phyloP scores from a whole-genome alignment of 805 yeast species.

The Yueomyces sinensis region DNA sequence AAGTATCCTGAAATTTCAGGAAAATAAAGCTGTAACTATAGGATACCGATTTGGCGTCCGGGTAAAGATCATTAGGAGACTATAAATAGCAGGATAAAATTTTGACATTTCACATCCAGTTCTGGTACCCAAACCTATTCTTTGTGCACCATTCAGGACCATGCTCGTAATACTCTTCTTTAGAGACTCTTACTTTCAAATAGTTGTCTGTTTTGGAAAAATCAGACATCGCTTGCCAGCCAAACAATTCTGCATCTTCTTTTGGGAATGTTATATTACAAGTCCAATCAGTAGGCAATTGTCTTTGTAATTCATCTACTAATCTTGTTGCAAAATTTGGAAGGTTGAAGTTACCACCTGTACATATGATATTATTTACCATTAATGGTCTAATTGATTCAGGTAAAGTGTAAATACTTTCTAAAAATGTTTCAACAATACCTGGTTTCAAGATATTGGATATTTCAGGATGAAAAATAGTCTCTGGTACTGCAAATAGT shows the following conservation, averaged over 20 bases:
- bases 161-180: slow-evolving; percentile 74
- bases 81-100: no score
- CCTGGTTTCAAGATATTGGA: slow-evolving; percentile 72
- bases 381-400: slow-evolving; percentile 61
- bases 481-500: slow-evolving; percentile 77
- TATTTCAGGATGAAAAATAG: slow-evolving; percentile 74
- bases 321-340: slow-evolving; percentile 57
- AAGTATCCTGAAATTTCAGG: no score
- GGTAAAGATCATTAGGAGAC: no score
- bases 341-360: slow-evolving; percentile 73
- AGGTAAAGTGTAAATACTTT: slow-evolving; percentile 57
- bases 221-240: slow-evolving; percentile 45
- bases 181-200: slow-evolving; percentile 46
- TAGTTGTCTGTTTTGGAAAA: slow-evolving; percentile 29
- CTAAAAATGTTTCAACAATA: slow-evolving; percentile 53
- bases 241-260: slow-evolving; percentile 29
- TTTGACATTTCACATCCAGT: slow-evolving; percentile 21
- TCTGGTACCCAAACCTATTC: slow-evolving; percentile 30
- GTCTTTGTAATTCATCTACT: slow-evolving; percentile 45
- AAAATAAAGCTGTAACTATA: no score
- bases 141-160: slow-evolving; percentile 42
- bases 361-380: slow-evolving; percentile 62
- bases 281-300: slow-evolving; percentile 59
- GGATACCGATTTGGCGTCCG: no score
- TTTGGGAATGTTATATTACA: slow-evolving; percentile 31